These are phyloP conservation scores for Falciphora oryzae DNA, from an alignment of 2,329 filamentous ascomycete genomes.

Conservation along the genomic window DNA sequence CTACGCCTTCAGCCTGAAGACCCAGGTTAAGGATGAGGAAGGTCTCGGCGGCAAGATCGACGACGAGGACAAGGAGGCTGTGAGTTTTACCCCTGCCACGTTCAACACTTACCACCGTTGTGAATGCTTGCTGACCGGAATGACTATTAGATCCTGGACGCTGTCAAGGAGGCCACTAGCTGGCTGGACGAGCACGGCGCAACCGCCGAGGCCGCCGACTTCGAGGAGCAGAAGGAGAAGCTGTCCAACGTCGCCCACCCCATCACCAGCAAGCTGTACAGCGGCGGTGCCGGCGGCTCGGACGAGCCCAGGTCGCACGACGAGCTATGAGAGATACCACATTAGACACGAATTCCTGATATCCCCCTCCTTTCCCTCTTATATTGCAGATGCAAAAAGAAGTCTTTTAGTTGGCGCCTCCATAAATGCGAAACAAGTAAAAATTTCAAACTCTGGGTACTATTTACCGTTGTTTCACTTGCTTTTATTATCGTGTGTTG, in stretches of 20 bases:
- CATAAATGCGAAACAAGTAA: conserved; percentile 3
- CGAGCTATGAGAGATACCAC: conserved; percentile 58
- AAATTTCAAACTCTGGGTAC: neutral
- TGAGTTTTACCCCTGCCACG: conserved; percentile 37
- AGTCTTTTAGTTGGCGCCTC: neutral
- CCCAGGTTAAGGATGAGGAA: conserved; percentile 95
- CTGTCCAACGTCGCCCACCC: conserved; percentile 93
- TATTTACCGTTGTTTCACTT: neutral
- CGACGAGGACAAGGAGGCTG: conserved; percentile 95
- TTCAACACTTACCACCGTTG: neutral
- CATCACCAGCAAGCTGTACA: conserved; percentile 97
- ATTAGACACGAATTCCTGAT: neutral
- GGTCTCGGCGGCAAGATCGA: conserved; percentile 98
- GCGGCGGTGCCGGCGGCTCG: conserved; percentile 57
- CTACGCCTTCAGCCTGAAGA: conserved; percentile 98
- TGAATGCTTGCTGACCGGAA: conserved; percentile 28
- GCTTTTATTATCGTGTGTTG: neutral
- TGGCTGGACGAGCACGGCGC: conserved; percentile 96
- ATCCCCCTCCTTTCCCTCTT: neutral
- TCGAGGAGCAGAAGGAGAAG: conserved; percentile 99
- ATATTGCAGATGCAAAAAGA: neutral
- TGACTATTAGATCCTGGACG: conserved; percentile 65
- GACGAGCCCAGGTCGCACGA: conserved; percentile 68
- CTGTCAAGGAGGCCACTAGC: conserved; percentile 93
- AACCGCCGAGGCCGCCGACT: conserved; percentile 83